Base-by-base conservation (phyloP, 768 basidiomycete species). In the Coprinellus micaceus region DNA sequence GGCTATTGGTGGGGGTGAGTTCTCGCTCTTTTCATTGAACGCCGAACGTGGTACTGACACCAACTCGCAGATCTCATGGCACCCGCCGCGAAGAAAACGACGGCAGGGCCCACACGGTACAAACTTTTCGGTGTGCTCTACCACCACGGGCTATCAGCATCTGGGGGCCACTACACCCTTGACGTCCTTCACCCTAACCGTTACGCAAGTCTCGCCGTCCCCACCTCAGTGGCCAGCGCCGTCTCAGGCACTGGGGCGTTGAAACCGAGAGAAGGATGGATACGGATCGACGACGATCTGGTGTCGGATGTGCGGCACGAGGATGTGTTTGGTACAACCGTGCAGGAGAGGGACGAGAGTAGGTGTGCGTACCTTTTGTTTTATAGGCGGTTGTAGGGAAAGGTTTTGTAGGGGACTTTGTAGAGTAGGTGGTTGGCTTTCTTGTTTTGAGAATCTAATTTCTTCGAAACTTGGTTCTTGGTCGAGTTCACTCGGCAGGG, bases 161-260 rank as follows among this genome's bases (percentile, higher is more conserved):
- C 87, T 1, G 94, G 94, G 2, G 96, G 96, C 1, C 96, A 98
- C 70, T 98, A 98, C 73, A 98, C 95, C 2, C 82, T 96, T 46
- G 89, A 94, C 63, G 89, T 95, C 10, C 74, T 95, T 2, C 87
- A 91, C 62, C 89, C 88, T 2, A 81, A 82, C 60, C 78, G 85
- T 33, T 82, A 79, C 67, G 72, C 78, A 10, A 65, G 60, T 54
- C 63, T 66, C n/a, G n/a, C n/a, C n/a, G n/a, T n/a, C n/a, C n/a
- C n/a, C n/a, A n/a, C n/a, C n/a, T n/a, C n/a, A n/a, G n/a, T n/a
- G n/a, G n/a, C n/a, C n/a, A n/a, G n/a, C n/a, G n/a, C n/a, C n/a
- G n/a, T n/a, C n/a, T n/a, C n/a, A n/a, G n/a, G n/a, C 25, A 67
- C 71, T 36, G 43, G 66, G 10, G 45, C 52, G 25, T 61, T 65